A percentile compares a stretch with the other conserved stretches of the same genome.
Evolutionary conservation across 1,284 basidiomycete genomes (phyloP).

Genomic region (Papiliotrema nemorosa): DNA sequence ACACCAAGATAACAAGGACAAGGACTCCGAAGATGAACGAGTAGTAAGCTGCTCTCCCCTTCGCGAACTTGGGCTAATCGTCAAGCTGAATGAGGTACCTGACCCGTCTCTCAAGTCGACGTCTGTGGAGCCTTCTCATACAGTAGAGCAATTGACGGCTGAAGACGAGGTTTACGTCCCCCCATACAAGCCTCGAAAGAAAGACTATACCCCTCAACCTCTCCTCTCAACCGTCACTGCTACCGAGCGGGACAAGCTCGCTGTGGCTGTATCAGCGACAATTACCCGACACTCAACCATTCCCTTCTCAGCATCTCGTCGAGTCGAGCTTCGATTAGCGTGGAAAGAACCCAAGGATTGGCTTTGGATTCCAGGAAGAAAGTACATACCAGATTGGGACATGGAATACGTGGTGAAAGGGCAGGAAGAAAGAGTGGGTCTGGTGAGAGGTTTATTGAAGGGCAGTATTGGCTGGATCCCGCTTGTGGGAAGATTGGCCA

Average conservation of each 20-base stretch:
- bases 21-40: not conserved
- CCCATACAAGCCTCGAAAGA: not conserved
- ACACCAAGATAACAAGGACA: not conserved
- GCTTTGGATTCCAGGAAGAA: constrained; percentile 6
- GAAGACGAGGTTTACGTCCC: not conserved
- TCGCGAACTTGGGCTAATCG: not conserved
- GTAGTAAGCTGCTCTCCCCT: not conserved
- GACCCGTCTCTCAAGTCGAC: too few relatives aligned
- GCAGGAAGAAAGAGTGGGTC: not conserved
- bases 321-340: not conserved
- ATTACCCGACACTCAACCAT: not conserved
- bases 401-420: not conserved
- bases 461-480: not conserved
- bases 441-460: too few relatives aligned
- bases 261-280: not conserved
- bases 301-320: not conserved
- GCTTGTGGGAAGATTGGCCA: not conserved
- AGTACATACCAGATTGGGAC: constrained; percentile 4
- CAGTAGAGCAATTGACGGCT: too few relatives aligned
- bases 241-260: not conserved
- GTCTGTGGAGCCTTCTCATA: too few relatives aligned
- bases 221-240: not conserved
- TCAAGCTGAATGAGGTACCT: not conserved
- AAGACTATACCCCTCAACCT: not conserved
- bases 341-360: not conserved